phyloP scores from a whole-genome alignment of 345 rosid genomes.

The Corchorus olitorius region DNA sequence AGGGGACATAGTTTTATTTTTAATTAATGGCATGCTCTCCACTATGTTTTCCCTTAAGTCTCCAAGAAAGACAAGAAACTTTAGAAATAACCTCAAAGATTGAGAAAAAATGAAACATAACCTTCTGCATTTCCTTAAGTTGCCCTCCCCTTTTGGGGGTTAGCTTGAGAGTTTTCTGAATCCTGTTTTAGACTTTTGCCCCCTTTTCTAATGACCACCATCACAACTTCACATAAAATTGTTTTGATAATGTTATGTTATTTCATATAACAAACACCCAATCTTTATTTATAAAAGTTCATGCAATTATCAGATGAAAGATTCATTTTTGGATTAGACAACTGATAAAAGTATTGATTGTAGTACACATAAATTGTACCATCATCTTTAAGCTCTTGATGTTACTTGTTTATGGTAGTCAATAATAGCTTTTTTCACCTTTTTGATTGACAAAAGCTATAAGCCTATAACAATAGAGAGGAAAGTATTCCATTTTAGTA shows the following conservation, averaged over 20 bases:
- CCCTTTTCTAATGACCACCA: not conserved
- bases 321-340: not conserved
- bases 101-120: not conserved
- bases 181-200: conserved; percentile 19
- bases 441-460: not conserved
- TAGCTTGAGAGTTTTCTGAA: conserved; percentile 23
- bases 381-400: not conserved
- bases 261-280: not conserved
- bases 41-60: conserved; percentile 1
- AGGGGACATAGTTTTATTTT: not conserved
- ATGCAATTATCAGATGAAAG: too few species aligned
- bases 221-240: not conserved
- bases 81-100: not conserved
- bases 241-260: not conserved
- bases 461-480: not conserved
- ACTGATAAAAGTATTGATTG: not conserved
- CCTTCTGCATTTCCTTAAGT: not conserved
- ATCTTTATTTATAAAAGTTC: not conserved
- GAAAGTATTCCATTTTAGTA: conserved; percentile 2
- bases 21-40: conserved; percentile 3
- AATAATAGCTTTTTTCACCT: not conserved
- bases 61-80: conserved; percentile 13
- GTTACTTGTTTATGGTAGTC: not conserved
- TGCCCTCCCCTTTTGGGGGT: conserved; percentile 15
- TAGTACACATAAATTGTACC: not conserved